Conservation (phyloP, 768 basidiomycete genomes). For the Agaricus subrufescens region DNA sequence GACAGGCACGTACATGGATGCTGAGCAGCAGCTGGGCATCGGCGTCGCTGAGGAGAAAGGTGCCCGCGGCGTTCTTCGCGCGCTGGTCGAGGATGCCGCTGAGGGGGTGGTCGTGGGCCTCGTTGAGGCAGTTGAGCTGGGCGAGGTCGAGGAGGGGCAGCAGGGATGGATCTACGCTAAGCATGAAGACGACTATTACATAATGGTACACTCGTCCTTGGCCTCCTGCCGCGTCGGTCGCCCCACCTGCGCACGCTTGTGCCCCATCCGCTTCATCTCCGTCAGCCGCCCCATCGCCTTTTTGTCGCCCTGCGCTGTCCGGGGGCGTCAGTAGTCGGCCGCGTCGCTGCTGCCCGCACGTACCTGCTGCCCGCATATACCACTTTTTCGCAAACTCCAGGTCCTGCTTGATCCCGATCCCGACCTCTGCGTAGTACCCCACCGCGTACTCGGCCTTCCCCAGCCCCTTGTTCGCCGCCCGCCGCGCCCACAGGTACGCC, state of each 20-base stretch:
- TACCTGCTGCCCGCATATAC: slow-evolving; percentile 99
- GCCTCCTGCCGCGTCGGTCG: slow-evolving; percentile 93
- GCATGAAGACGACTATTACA: neutral
- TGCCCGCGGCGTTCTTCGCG: slow-evolving; percentile 35
- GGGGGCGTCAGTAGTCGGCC: slow-evolving; percentile 1
- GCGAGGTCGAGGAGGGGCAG: slow-evolving; percentile 53
- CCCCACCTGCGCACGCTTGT: slow-evolving; percentile 69
- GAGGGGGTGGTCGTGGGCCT: slow-evolving; percentile 45
- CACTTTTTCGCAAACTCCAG: slow-evolving; percentile 94
- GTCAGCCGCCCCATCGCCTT: slow-evolving; percentile 94
- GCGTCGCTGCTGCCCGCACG: slow-evolving; percentile 17
- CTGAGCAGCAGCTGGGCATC: slow-evolving; percentile 71
- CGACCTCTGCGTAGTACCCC: slow-evolving; percentile 96
- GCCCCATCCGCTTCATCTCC: slow-evolving; percentile 89
- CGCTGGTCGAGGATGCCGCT: slow-evolving; percentile 43
- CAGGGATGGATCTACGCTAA: slow-evolving; percentile 32
- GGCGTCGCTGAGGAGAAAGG: slow-evolving; percentile 59
- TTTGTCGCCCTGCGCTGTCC: slow-evolving; percentile 92
- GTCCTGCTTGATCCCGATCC: slow-evolving; percentile 96
- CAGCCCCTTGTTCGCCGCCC: slow-evolving; percentile 94
- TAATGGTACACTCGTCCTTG: slow-evolving; percentile 86
- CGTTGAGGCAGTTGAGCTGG: slow-evolving; percentile 71
- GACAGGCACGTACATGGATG: slow-evolving; percentile 47
- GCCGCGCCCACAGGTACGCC: slow-evolving; percentile 97
- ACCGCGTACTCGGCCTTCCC: slow-evolving; percentile 99